phyloP scores from a whole-genome alignment of 495 filamentous ascomycete species.

The Neurospora sp. region DNA sequence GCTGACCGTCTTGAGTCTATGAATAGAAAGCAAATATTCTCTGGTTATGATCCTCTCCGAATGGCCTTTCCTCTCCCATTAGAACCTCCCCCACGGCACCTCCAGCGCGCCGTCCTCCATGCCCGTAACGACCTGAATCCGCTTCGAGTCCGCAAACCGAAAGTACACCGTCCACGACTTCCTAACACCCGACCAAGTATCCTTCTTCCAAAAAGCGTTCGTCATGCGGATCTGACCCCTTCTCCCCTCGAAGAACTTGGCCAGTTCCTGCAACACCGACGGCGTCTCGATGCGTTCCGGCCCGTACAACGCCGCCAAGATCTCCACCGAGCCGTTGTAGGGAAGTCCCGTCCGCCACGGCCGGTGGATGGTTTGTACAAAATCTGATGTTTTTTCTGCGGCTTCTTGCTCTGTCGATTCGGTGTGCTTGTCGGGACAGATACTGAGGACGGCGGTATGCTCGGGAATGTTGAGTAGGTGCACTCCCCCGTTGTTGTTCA shows the following conservation, averaged over 20 bases:
- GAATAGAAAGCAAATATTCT: background rate
- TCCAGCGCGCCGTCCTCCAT: constrained; percentile 21
- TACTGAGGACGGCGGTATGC: background rate
- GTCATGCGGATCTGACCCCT: constrained; percentile 18
- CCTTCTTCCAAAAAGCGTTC: constrained; percentile 14
- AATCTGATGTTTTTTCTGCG: background rate
- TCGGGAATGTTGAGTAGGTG: constrained; percentile 6
- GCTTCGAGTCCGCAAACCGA: constrained; percentile 11
- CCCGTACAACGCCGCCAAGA: constrained; percentile 17
- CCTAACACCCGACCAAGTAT: constrained; percentile 12
- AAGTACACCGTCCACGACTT: constrained; percentile 22
- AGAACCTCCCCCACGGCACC: constrained; percentile 13
- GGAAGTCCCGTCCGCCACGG: constrained; percentile 6
- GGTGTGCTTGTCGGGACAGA: background rate
- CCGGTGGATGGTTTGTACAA: background rate
- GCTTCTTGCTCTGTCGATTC: background rate
- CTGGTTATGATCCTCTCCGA: background rate
- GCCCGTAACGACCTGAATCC: constrained; percentile 17
- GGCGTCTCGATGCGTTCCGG: constrained; percentile 12
- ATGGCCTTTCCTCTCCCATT: background rate
- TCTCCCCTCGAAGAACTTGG: constrained; percentile 12
- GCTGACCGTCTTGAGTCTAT: background rate
- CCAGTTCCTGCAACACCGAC: constrained; percentile 13
- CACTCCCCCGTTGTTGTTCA: background rate
- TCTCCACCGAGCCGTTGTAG: constrained; percentile 8